These are phyloP conservation scores for Cladosporium sp. DNA, from an alignment of 2,329 filamentous ascomycete genomes.

Conservation along the genomic window DNA sequence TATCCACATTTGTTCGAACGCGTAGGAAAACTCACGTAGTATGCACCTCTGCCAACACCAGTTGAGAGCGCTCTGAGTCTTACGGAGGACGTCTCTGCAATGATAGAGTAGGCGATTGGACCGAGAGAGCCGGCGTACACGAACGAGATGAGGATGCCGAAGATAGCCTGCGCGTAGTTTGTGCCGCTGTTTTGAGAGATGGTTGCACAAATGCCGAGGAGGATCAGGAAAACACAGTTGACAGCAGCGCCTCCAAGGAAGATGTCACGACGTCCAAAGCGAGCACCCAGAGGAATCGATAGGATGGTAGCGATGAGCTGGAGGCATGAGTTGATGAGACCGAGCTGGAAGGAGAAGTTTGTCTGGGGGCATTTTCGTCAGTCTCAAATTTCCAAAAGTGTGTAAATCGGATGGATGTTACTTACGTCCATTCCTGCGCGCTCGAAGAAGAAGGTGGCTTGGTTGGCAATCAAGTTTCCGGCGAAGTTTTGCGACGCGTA, in stretches of 20 bases:
- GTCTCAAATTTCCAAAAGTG: constrained; percentile 29
- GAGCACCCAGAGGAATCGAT: constrained; percentile 73
- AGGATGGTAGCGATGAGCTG: constrained; percentile 79
- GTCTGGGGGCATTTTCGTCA: constrained; percentile 45
- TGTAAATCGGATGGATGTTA: constrained; percentile 21
- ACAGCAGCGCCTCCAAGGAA: constrained; percentile 68
- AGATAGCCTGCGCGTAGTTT: constrained; percentile 71
- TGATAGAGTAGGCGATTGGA: constrained; percentile 85
- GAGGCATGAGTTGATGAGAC: constrained; percentile 60
- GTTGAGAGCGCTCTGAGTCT: constrained; percentile 89
- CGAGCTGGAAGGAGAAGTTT: constrained; percentile 47
- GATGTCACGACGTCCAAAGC: constrained; percentile 72
- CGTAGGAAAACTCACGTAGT: too few relatives aligned
- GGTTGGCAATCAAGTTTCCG: constrained; percentile 50
- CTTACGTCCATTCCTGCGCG: constrained; percentile 40
- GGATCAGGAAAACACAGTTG: constrained; percentile 70
- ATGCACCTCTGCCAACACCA: constrained; percentile 74
- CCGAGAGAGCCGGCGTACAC: constrained; percentile 86
- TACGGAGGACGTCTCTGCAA: constrained; percentile 80
- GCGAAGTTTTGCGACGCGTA: constrained; percentile 52
- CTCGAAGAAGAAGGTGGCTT: constrained; percentile 52
- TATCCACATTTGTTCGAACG: too few relatives aligned
- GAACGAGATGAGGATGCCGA: constrained; percentile 77
- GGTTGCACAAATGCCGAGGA: constrained; percentile 78
- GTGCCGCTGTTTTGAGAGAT: constrained; percentile 59